phyloP scores from a whole-genome alignment of 768 basidiomycete species.

The Boletus rubescentipes region DNA sequence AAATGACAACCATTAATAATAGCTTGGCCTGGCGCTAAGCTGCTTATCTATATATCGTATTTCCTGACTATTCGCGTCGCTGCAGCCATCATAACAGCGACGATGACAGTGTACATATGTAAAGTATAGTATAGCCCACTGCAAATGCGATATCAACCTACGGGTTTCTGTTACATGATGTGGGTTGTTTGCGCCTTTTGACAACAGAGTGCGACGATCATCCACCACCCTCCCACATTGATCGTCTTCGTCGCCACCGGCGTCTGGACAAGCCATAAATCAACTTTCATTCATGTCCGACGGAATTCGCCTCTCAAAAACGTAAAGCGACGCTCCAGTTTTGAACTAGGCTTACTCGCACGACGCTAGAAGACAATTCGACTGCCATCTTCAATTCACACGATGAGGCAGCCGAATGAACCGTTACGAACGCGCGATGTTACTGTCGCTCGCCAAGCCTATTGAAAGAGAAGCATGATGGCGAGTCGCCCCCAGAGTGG shows the following conservation, averaged over 20 bases:
- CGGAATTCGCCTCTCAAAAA: no score
- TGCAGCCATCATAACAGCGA: constrained; percentile 1
- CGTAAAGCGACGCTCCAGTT: no score
- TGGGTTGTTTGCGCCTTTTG: background rate
- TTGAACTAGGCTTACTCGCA: no score
- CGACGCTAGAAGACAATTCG: no score
- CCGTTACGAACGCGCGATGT: background rate
- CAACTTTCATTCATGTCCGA: constrained; percentile 23
- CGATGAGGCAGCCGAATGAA: no score
- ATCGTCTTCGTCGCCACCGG: constrained; percentile 16
- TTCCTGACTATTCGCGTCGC: constrained; percentile 12
- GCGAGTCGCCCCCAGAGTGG: background rate
- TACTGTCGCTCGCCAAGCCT: background rate
- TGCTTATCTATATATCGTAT: constrained; percentile 27
- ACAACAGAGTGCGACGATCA: constrained; percentile 11
- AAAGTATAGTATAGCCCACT: constrained; percentile 3
- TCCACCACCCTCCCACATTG: constrained; percentile 11
- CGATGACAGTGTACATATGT: constrained; percentile 22
- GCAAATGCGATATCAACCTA: background rate
- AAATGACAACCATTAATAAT: constrained; percentile 1
- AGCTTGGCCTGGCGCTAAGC: constrained; percentile 20
- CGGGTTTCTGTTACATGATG: background rate
- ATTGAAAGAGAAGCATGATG: background rate
- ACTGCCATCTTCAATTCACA: no score
- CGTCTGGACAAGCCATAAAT: constrained; percentile 9